Conservation (phyloP, 164 flowering plant genomes). For the Echeveria elegans region DNA sequence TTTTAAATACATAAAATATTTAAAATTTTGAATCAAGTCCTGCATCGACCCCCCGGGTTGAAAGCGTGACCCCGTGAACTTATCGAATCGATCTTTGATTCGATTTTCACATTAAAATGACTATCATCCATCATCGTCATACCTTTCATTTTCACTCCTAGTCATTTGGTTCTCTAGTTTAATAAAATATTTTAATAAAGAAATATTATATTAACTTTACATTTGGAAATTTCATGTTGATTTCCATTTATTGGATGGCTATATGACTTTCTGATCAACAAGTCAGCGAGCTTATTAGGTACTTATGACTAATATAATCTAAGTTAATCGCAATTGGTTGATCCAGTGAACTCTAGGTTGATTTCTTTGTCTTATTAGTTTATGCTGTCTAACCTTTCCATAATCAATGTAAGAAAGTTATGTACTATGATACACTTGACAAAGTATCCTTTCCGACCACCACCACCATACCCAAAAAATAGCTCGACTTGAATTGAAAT, state of each 20-base stretch:
- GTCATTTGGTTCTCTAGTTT: background rate
- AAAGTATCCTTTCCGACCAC: slow-evolving; percentile 3
- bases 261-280: background rate
- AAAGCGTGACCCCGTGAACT: no score
- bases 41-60: no score
- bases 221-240: background rate
- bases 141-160: background rate
- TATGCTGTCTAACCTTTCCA: background rate
- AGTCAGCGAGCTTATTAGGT: slow-evolving; percentile 6
- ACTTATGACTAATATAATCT: background rate
- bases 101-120: no score
- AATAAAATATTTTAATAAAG: background rate
- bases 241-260: background rate
- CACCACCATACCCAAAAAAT: background rate
- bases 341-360: background rate
- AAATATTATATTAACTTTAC: background rate
- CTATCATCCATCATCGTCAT: background rate
- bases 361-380: background rate
- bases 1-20: no score
- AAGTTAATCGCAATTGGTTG: background rate
- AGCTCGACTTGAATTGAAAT: background rate
- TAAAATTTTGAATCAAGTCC: no score
- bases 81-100: no score
- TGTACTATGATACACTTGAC: background rate
- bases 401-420: slow-evolving; percentile 3